These are phyloP conservation scores for Aureobasidium subglaciale DNA, from an alignment of 2,329 filamentous ascomycete genomes.

Conservation along the genomic window DNA sequence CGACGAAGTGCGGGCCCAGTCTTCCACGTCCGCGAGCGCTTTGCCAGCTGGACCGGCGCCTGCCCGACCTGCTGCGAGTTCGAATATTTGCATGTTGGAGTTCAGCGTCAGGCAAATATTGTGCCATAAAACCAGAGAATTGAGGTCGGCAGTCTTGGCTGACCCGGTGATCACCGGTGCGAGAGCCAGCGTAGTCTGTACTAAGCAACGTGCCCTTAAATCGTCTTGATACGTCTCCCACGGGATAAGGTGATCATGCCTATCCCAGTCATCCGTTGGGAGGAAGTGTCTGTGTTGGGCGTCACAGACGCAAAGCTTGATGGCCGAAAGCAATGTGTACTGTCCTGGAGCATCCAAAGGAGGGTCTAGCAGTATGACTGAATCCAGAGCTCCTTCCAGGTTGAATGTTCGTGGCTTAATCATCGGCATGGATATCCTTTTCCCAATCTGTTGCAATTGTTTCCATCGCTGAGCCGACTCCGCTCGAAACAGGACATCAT, in stretches of 20 bases:
- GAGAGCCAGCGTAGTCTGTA: constrained; percentile 31
- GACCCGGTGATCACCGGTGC: constrained; percentile 36
- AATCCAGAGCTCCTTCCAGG: constrained; percentile 16
- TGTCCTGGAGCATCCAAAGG: constrained; percentile 16
- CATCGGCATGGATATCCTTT: constrained; percentile 15
- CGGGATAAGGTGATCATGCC: constrained; percentile 17
- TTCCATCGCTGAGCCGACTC: constrained; percentile 13
- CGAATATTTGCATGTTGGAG: constrained; percentile 47
- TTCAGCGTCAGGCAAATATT: constrained; percentile 47
- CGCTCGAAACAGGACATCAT: constrained; percentile 18
- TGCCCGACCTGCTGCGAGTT: constrained; percentile 44
- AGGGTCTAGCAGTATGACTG: constrained; percentile 16
- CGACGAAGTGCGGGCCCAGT: constrained; percentile 45
- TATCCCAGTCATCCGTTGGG: constrained; percentile 17
- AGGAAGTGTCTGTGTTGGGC: constrained; percentile 19
- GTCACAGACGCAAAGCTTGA: constrained; percentile 18
- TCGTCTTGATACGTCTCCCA: constrained; percentile 43
- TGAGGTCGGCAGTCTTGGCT: constrained; percentile 40
- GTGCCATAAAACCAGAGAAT: constrained; percentile 47
- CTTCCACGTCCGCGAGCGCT: constrained; percentile 44
- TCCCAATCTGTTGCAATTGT: constrained; percentile 15
- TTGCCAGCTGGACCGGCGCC: constrained; percentile 41
- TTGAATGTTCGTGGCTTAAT: constrained; percentile 17
- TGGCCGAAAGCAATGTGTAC: constrained; percentile 16
- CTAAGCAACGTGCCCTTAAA: constrained; percentile 35